These are phyloP conservation scores for Raphanus sativus DNA, from an alignment of 345 rosid genomes.

Conservation along the genomic window DNA sequence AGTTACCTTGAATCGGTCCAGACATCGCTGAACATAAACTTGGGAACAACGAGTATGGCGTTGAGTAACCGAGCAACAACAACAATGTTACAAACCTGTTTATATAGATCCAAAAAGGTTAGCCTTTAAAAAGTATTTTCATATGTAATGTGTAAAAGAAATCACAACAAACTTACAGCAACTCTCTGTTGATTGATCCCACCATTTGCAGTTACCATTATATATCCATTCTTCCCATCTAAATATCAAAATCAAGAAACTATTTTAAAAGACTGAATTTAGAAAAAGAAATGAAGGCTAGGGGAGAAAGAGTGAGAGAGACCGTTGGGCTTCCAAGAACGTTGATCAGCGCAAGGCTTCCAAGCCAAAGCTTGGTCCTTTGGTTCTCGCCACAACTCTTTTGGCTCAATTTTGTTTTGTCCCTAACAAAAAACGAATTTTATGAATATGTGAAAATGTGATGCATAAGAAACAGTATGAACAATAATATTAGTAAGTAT, in stretches of 20 bases:
- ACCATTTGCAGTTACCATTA: constrained; percentile 93
- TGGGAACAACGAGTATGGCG: constrained; percentile 88
- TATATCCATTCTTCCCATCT: constrained; percentile 89
- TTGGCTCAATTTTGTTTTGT: constrained; percentile 83
- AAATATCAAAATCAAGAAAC: background rate
- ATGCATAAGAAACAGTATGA: background rate
- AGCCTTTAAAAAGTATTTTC: constrained; percentile 8
- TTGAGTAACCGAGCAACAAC: constrained; percentile 80
- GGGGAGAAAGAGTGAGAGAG: constrained; percentile 37
- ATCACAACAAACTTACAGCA: constrained; percentile 65
- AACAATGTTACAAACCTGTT: constrained; percentile 91
- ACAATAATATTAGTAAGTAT: background rate
- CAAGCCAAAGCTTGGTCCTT: constrained; percentile 71
- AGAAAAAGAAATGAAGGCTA: background rate
- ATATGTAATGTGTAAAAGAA: background rate
- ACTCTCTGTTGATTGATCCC: constrained; percentile 97
- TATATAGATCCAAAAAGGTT: constrained; percentile 3
- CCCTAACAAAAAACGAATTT: constrained; percentile 36
- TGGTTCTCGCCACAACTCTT: constrained; percentile 92
- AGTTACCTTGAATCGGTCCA: constrained; percentile 91
- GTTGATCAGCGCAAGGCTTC: constrained; percentile 88
- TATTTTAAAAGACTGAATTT: background rate
- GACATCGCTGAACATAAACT: constrained; percentile 89
- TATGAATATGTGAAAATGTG: background rate
- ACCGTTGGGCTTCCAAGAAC: constrained; percentile 72